Evolutionary conservation across 1,284 basidiomycete species (phyloP), one percentile per base, ranked within the genome.

Genomic region (Porodaedalea pini): DNA sequence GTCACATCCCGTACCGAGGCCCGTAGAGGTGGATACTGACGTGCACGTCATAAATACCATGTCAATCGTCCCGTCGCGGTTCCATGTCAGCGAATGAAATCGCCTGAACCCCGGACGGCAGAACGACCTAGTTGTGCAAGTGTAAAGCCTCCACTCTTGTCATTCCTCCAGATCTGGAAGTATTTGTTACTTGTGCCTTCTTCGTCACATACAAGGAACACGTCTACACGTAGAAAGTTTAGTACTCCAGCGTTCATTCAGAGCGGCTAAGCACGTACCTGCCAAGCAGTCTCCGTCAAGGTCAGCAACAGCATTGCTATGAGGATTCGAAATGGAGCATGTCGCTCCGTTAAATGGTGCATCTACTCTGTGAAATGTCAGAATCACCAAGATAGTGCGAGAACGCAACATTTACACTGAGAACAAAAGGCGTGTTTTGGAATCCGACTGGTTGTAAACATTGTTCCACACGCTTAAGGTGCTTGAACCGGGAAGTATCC

Each of bases 11-110:
- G 75, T 75, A 3, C 92, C 93, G 1, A 89, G 71, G 0, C 91
- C 91, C 0, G 79, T 82, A 0, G 77, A 75, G 0, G 78, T 69
- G 2, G 90, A 92, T 13, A 87, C 81, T 1, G 78, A 80, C 1
- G 80, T 74, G 70, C 96, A 99, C 0, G 89, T 89, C 0, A 92
- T 81, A 66, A 98, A 95, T 49, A 99, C 79, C 77, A 99, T 85
- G 70, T 99, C 96, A 45, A 98, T 90, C 0, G 95, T 96, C 0
- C 96, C 96, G 66, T 99, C 97, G 11, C 97, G 85, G 68, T 97
- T n/a, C 90, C 65, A 99, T 84, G 64, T 99, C 97, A 19, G 92
- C 94, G 66, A 98, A 98, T 0, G 88, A 83, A 19, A 98, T 80
- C 0, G 87, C 77, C 62, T 92, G 92, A 1, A 85, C 80, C 0